Conservation (phyloP, 2,329 filamentous ascomycete species). For the Colletotrichum eremochloae region DNA sequence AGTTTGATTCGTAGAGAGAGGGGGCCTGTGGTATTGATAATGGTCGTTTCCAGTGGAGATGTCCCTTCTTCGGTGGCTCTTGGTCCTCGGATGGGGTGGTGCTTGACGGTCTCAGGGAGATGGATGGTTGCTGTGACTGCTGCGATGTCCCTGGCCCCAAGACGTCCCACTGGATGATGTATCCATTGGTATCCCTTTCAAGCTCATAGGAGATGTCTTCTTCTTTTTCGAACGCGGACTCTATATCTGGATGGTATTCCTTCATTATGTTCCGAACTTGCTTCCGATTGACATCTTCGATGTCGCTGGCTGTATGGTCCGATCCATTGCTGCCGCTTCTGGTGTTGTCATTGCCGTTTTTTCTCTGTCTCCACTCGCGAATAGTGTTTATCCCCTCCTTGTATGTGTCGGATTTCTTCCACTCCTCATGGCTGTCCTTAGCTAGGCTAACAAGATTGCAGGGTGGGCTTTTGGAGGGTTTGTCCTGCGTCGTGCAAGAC, state of each 20-base stretch:
- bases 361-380: background rate
- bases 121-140: too few relatives aligned
- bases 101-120: too few relatives aligned
- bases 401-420: background rate
- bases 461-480: too few relatives aligned
- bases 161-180: constrained; percentile 20
- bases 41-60: background rate
- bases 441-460: constrained; percentile 8
- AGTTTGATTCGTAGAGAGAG: background rate
- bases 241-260: background rate
- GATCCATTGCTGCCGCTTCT: background rate
- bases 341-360: too few relatives aligned
- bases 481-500: background rate
- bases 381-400: background rate
- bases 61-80: background rate
- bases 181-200: constrained; percentile 15
- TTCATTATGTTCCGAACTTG: background rate
- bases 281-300: background rate
- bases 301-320: background rate
- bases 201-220: background rate
- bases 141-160: background rate
- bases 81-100: background rate
- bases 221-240: too few relatives aligned
- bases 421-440: background rate
- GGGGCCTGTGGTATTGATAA: background rate